phyloP scores from a whole-genome alignment of 1,284 basidiomycete genomes.

The Pyrrhoderma noxium region DNA sequence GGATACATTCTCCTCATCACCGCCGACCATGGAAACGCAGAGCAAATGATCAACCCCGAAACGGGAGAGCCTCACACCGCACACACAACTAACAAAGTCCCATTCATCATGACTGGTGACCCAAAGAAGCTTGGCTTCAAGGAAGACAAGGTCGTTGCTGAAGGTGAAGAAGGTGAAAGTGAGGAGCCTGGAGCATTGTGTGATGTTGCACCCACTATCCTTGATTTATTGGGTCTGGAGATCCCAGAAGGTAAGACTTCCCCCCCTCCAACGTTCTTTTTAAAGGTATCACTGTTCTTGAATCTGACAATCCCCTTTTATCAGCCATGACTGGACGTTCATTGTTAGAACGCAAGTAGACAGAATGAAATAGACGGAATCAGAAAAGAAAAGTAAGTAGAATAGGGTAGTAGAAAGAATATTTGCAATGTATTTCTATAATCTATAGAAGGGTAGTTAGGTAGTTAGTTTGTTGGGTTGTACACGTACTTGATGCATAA shows the following conservation, averaged over 20 bases:
- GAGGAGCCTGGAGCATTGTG: constrained; percentile 69
- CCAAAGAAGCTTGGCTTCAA: constrained; percentile 41
- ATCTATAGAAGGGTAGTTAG: no score
- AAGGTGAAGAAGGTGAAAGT: constrained; percentile 29
- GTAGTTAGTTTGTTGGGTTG: no score
- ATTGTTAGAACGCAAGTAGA: constrained; percentile 34
- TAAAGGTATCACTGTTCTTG: constrained; percentile 9
- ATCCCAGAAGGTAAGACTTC: constrained; percentile 51
- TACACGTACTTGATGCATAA: no score
- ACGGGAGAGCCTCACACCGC: constrained; percentile 84
- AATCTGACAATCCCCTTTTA: constrained; percentile 4
- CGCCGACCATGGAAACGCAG: constrained; percentile 89
- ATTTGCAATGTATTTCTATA: no score
- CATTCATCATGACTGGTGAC: constrained; percentile 68
- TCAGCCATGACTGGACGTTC: constrained; percentile 55
- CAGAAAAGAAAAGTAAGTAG: no score
- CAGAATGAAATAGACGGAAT: no score
- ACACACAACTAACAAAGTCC: constrained; percentile 80
- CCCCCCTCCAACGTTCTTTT: neutral
- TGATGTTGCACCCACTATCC: constrained; percentile 82
- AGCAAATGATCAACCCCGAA: constrained; percentile 82
- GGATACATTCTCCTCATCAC: constrained; percentile 84
- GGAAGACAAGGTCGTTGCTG: constrained; percentile 27
- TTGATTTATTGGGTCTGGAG: constrained; percentile 62
- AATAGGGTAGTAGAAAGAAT: no score